phyloP scores from a whole-genome alignment of 352 stramenopile genomes.

The Phytophthora quininea region DNA sequence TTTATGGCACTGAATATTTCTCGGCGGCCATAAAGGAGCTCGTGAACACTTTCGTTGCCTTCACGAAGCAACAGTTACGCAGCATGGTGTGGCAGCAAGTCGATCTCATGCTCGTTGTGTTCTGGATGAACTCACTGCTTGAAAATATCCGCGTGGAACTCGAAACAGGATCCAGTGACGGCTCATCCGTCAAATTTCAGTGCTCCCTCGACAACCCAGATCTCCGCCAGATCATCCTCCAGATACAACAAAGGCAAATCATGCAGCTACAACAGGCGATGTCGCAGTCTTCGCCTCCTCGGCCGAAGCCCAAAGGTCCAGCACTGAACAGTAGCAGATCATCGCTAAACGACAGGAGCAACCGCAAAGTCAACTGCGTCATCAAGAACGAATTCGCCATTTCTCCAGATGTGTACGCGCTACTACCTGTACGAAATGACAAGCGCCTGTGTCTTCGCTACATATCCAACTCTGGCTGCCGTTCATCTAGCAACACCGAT shows the following conservation, averaged over 20 bases:
- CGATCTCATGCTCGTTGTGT: constrained; percentile 1
- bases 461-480: constrained; percentile 10
- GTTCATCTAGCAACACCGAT: not conserved
- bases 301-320: no score
- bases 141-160: constrained; percentile 7
- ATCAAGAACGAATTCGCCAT: not conserved
- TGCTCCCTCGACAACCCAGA: not conserved
- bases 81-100: constrained; percentile 1
- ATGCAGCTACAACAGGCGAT: not conserved
- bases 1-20: not conserved
- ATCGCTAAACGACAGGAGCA: not conserved
- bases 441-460: constrained; percentile 10
- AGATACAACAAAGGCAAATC: not conserved
- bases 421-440: not conserved
- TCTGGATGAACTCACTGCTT: constrained; percentile 5
- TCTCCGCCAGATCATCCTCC: constrained; percentile 2
- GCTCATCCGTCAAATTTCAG: not conserved
- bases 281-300: not conserved
- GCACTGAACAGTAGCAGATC: no score
- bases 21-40: not conserved
- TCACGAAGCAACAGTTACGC: constrained; percentile 1
- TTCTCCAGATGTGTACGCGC: constrained; percentile 2
- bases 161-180: not conserved
- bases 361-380: not conserved
- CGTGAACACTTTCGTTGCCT: not conserved